phyloP scores from a whole-genome alignment of 306 rosid genomes.

The Corylus avellana region DNA sequence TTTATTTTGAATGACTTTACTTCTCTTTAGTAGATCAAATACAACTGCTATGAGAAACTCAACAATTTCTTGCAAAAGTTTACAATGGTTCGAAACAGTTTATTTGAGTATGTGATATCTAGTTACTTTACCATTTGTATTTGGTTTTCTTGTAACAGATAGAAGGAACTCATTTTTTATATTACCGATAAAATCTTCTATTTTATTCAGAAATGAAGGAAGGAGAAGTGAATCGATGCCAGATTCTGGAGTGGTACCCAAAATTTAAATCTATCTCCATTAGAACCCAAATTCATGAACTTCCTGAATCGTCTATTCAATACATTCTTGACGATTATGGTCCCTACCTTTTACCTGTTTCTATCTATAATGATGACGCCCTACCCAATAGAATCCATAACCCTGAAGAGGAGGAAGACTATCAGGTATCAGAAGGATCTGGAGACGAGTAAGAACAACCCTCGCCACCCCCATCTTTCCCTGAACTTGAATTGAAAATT shows the following conservation, averaged over 20 bases:
- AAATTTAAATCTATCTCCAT: slow-evolving; percentile 62
- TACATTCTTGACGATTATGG: slow-evolving; percentile 72
- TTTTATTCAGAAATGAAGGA: slow-evolving; percentile 45
- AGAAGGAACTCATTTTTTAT: slow-evolving; percentile 3
- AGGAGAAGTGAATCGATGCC: slow-evolving; percentile 65
- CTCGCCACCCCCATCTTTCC: slow-evolving; percentile 58
- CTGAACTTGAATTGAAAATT: slow-evolving; percentile 67
- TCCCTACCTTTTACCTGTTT: slow-evolving; percentile 67
- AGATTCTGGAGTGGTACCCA: slow-evolving; percentile 83
- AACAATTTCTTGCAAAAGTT: neutral
- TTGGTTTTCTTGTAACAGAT: slow-evolving; percentile 20
- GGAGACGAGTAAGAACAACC: slow-evolving; percentile 60
- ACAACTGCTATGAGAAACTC: neutral
- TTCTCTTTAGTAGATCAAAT: neutral
- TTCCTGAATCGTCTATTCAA: slow-evolving; percentile 68
- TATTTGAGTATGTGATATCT: slow-evolving; percentile 1
- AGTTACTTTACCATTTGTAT: slow-evolving; percentile 6
- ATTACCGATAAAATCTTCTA: neutral
- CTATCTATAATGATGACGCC: slow-evolving; percentile 74
- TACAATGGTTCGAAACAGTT: neutral
- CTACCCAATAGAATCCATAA: slow-evolving; percentile 72
- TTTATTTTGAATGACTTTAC: too few relatives aligned
- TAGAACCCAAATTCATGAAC: slow-evolving; percentile 62
- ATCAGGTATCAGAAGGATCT: slow-evolving; percentile 63
- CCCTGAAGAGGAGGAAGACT: slow-evolving; percentile 65